Evolutionary conservation across 805 yeast genomes (phyloP), one percentile per base, ranked within the genome.

Genomic region (Nematodospora valgi): DNA sequence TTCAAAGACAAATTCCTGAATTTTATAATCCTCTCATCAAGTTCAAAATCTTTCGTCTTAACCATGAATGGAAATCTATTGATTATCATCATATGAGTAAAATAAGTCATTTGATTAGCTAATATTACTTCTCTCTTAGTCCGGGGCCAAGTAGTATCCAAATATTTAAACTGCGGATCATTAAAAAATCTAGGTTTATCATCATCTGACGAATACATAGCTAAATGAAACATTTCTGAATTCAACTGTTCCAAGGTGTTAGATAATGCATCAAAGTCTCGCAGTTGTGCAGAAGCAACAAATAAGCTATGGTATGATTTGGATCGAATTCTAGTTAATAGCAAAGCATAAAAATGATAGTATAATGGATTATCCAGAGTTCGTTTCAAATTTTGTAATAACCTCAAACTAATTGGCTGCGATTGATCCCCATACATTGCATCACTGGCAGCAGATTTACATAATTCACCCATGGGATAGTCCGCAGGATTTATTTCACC

Each of bases 21-120:
- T 23, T 44, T 46, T 1, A 40, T 25, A 20, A 45, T 40, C 13
- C 48, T 47, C 6, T 44, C 45, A 24, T 49, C 55, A 4, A 41
- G 46, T 12, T 51, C 51, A 4, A 37, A 34, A 7, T 28, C 28
- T 0, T 28, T 27, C 10, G 35, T 30, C 11, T 30, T 23, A 3
- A 56, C 41, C 18, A 51, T 45, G 32, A 52, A 51, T 1, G 67
- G 64, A 13, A 62, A 46, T 18, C 68, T 39, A 42, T 66, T 66
- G 32, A 64, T 50, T 15, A 58, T 49, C 64, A 63, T 54, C 32
- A 64, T 40, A 34, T 66, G 70, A 22, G 54, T 41, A 37, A 64
- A 62, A 44, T 36, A 66, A 1, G 59, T 45, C 27, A 64, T 48
- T 26, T 60, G 64, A 12, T 55, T 40, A 1, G 48, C 44, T 18